phyloP scores from a whole-genome alignment of 352 stramenopile species.

The Phytophthora tentaculata region DNA sequence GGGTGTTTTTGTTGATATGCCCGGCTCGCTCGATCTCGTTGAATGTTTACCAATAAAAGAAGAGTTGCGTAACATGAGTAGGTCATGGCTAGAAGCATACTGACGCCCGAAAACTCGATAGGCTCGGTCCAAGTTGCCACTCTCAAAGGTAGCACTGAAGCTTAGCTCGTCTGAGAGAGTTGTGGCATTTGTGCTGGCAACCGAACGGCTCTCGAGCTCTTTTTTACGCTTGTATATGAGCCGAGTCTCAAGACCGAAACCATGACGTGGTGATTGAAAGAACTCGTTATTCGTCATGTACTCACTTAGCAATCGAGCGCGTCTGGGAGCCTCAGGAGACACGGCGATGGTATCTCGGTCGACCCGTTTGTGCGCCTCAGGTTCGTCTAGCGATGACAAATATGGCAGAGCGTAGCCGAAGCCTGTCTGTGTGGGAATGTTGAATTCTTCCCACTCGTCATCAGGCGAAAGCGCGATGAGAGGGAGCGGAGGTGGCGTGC shows the following conservation, averaged over 20 bases:
- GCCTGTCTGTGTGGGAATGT: conserved; percentile 60
- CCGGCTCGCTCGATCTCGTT: conserved; percentile 2
- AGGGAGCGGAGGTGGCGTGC: conserved; percentile 61
- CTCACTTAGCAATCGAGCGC: conserved; percentile 57
- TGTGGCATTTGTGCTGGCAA: conserved; percentile 3
- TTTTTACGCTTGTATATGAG: conserved; percentile 79
- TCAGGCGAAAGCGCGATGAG: conserved; percentile 71
- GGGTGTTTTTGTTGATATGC: conserved; percentile 9
- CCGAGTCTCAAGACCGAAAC: conserved; percentile 61
- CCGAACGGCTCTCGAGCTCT: conserved; percentile 27
- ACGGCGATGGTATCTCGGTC: conserved; percentile 16
- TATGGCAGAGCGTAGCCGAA: conserved; percentile 64
- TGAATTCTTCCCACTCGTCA: conserved; percentile 74
- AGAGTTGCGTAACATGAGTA: conserved; percentile 26
- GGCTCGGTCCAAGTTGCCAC: conserved; percentile 74
- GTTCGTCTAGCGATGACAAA: conserved; percentile 46
- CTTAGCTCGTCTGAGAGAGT: conserved; percentile 46
- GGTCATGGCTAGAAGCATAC: conserved; percentile 56
- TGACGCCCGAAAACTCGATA: conserved; percentile 66
- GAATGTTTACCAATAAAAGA: conserved; percentile 1
- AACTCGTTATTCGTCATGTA: conserved; percentile 79
- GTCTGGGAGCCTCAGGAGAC: conserved; percentile 14
- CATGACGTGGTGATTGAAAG: conserved; percentile 62
- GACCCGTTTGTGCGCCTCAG: conserved; percentile 43
- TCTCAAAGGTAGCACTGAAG: conserved; percentile 79